phyloP scores from a whole-genome alignment of 345 rosid genomes.

The Abelmoschus esculentus region DNA sequence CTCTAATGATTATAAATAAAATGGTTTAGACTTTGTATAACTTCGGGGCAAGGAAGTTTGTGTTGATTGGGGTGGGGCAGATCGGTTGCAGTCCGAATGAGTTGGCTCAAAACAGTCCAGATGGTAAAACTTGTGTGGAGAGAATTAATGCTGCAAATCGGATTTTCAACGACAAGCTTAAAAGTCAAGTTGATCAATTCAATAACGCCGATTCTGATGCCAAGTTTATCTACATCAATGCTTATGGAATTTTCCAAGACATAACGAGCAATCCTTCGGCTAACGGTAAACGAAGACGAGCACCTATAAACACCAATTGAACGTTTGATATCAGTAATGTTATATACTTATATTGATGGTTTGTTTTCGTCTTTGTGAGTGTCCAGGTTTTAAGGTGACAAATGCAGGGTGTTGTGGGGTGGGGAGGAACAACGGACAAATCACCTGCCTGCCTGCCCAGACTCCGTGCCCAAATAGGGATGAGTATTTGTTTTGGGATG shows the following conservation, averaged over 20 bases:
- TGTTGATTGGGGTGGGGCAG: conserved; percentile 63
- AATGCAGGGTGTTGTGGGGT: conserved; percentile 50
- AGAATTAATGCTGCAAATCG: conserved; percentile 55
- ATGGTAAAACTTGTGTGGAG: conserved; percentile 57
- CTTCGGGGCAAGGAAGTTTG: conserved; percentile 82
- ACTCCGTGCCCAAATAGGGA: conserved; percentile 49
- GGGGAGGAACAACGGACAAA: conserved; percentile 72
- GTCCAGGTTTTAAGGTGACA: conserved; percentile 46
- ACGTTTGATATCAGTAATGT: neutral
- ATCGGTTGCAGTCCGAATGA: conserved; percentile 86
- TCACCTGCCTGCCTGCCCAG: conserved; percentile 58
- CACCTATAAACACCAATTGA: neutral
- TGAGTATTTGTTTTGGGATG: conserved; percentile 64
- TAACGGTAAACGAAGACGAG: conserved; percentile 28
- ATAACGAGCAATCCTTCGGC: conserved; percentile 38
- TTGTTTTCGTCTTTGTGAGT: neutral
- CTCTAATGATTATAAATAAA: neutral
- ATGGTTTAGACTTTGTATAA: conserved; percentile 42
- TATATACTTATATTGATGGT: neutral
- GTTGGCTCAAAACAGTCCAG: conserved; percentile 53
- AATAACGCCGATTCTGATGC: conserved; percentile 50
- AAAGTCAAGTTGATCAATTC: conserved; percentile 52
- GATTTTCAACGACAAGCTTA: conserved; percentile 65
- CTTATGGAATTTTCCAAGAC: conserved; percentile 70
- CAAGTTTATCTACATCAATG: conserved; percentile 53